Percentiles rank a stretch among this genome's conserved stretches.
These are phyloP conservation scores for Purshia tridentata DNA, from an alignment of 306 rosid genomes.

Conservation along the genomic window DNA sequence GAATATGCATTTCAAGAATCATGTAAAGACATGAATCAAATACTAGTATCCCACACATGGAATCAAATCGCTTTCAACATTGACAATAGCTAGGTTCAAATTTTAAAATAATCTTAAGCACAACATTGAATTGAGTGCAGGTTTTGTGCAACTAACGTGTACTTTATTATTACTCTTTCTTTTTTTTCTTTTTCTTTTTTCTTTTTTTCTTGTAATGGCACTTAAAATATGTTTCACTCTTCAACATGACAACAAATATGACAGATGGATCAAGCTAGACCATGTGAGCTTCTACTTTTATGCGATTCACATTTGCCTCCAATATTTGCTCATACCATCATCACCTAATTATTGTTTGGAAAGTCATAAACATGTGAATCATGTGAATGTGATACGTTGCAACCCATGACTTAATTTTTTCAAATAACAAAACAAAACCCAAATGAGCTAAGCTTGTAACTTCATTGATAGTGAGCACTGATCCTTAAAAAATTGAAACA, in stretches of 20 bases:
- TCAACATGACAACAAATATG: background rate
- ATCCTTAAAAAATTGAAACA: no score
- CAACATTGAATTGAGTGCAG: background rate
- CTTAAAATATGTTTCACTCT: background rate
- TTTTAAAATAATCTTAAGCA: background rate
- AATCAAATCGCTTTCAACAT: background rate
- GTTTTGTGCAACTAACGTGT: background rate
- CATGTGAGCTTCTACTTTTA: conserved; percentile 6
- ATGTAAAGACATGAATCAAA: no score
- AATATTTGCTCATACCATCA: background rate
- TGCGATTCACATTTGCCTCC: background rate
- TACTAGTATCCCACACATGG: background rate
- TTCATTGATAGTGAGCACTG: no score
- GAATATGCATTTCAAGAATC: no score
- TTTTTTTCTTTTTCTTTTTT: background rate
- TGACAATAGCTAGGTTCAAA: background rate
- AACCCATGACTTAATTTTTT: no score
- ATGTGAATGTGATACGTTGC: no score
- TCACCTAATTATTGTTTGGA: background rate
- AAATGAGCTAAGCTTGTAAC: no score
- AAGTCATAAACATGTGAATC: background rate
- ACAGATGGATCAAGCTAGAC: conserved; percentile 3
- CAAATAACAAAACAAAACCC: no score
- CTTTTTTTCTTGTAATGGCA: background rate
- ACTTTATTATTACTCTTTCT: background rate